These are phyloP conservation scores for Leccinum fuscescens DNA, from an alignment of 1,284 basidiomycete species.

Conservation along the genomic window DNA sequence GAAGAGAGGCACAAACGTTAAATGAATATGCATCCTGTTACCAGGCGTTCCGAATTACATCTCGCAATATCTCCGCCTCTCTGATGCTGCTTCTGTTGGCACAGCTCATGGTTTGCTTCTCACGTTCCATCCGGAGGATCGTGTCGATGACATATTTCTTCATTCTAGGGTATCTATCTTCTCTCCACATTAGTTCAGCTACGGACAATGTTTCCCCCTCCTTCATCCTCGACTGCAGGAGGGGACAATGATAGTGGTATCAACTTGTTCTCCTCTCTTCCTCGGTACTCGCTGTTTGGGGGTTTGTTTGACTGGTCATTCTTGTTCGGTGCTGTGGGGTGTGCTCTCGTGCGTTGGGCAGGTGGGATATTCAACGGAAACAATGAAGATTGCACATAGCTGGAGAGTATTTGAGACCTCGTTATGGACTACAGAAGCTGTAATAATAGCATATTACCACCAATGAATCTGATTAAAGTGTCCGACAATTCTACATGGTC, in stretches of 20 bases:
- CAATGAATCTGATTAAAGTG: neutral
- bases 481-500: neutral
- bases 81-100: slow-evolving; percentile 71
- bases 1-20: neutral
- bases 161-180: slow-evolving; percentile 67
- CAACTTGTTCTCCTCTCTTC: slow-evolving; percentile 73
- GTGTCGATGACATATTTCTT: neutral
- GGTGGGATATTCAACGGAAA: slow-evolving; percentile 29
- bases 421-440: slow-evolving; percentile 7
- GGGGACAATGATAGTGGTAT: slow-evolving; percentile 20
- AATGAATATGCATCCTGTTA: neutral
- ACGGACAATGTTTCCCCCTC: slow-evolving; percentile 68
- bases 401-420: neutral
- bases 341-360: slow-evolving; percentile 50
- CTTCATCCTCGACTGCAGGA: slow-evolving; percentile 23
- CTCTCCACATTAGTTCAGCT: slow-evolving; percentile 76
- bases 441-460: slow-evolving; percentile 2
- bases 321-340: slow-evolving; percentile 51
- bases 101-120: slow-evolving; percentile 67
- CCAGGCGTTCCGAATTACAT: slow-evolving; percentile 62
- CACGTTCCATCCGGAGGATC: slow-evolving; percentile 7
- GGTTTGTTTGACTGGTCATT: slow-evolving; percentile 72
- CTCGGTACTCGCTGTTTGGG: slow-evolving; percentile 71
- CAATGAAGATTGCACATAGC: slow-evolving; percentile 16
- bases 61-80: slow-evolving; percentile 64